Evolutionary conservation across 2,329 filamentous ascomycete genomes (phyloP).

Genomic region (Ascochyta pisi): DNA sequence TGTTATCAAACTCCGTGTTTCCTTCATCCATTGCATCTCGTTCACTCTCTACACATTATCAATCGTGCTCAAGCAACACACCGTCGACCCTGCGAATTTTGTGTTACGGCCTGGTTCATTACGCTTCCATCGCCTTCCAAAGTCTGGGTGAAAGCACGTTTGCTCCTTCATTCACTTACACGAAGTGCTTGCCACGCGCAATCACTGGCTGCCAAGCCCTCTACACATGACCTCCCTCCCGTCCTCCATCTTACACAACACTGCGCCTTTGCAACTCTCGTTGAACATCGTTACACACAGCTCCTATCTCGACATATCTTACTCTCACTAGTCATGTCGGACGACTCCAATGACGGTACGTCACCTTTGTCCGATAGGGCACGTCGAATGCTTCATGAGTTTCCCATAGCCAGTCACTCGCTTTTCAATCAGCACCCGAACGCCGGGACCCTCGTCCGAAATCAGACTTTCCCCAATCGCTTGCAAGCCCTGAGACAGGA

Average conservation of each 20-base stretch:
- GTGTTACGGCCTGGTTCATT: background rate
- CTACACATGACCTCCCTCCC: background rate
- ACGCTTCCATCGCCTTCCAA: background rate
- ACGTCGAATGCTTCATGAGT: background rate
- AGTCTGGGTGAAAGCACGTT: background rate
- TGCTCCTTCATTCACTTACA: background rate
- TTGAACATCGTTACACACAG: background rate
- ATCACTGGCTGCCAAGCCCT: background rate
- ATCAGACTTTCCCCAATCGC: background rate
- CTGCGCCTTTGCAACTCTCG: background rate
- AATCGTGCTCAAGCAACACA: background rate
- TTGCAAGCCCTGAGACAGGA: background rate
- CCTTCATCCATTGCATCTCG: too few relatives aligned
- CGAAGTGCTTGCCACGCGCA: background rate
- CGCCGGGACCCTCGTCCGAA: background rate
- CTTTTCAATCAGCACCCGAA: background rate
- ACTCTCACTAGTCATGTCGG: constrained; percentile 20
- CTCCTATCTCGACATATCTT: constrained; percentile 1
- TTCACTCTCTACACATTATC: too few relatives aligned
- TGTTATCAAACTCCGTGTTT: too few relatives aligned
- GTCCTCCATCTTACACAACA: background rate
- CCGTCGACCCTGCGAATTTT: background rate
- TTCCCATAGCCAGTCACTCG: background rate
- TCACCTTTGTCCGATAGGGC: background rate
- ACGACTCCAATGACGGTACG: background rate